Evolutionary conservation across 176 grass and related monocot genomes (phyloP), one percentile per base, ranked within the genome.

Genomic region (Pontederia crassipes): DNA sequence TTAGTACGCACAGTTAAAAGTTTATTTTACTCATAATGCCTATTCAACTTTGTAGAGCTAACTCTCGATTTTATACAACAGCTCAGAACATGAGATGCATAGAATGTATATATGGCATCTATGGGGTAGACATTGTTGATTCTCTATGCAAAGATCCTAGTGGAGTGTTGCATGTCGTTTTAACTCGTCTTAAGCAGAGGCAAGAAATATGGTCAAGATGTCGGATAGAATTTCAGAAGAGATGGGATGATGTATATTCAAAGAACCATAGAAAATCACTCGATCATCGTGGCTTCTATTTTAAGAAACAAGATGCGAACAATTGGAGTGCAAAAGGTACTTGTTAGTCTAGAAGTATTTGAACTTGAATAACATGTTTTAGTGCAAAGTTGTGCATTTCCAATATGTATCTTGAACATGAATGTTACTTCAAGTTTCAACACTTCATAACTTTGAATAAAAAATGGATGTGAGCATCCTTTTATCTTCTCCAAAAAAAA

Each of bases 41-140:
- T 9, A 15, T 63, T 58, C 58, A 57, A 75, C 48, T 0, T 72
- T 72, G 15, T 29, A 61, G 46, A 17, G 40, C 57, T 55, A 53
- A 85, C 4, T 67, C 35, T 58, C 53, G 53, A 45, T 59, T 45
- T 26, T 0, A 55, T 51, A 57, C 51, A 28, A 74, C 74, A 82
- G 85, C 77, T 55, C 47, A 68, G 81, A 47, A 80, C 57, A 71
- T 29, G 69, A 72, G 74, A 51, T 89, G 77, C 68, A 80, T 89
- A 59, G 62, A 75, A 84, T 60, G 57, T 12, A n/a, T 84, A 60
- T 84, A 89, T 20, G 58, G 61, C 50, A 66, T 74, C 24, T 24
- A 59, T 55, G 75, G 80, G 2, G 61, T 72, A 12, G 77, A 80
- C 9, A 28, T 85, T 54, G 48, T 77, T 47, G 61, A 84, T 68